Conservation (phyloP, 1,284 basidiomycete species). For the Sphaerobolus stellatus region DNA sequence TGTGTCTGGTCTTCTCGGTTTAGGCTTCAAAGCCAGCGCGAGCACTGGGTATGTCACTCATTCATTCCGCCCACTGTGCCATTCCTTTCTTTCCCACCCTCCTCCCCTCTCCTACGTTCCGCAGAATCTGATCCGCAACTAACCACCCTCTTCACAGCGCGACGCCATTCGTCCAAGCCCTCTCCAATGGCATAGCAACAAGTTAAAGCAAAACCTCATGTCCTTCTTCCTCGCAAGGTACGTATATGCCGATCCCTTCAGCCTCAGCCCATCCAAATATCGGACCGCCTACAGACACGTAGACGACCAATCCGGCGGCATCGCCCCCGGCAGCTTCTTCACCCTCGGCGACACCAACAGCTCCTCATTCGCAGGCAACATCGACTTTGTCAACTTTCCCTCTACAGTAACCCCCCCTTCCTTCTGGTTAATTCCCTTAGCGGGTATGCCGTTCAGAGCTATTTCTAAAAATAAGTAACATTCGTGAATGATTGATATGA, state of each 20-base stretch:
- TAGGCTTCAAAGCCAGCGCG: conserved; percentile 43
- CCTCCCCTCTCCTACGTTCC: too few species aligned
- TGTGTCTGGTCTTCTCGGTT: conserved; percentile 46
- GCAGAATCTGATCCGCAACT: not conserved
- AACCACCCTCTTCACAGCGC: conserved; percentile 29
- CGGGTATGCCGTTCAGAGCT: conserved; percentile 36
- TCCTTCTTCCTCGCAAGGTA: conserved; percentile 78
- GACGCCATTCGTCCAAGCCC: conserved; percentile 53
- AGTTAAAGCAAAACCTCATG: conserved; percentile 71
- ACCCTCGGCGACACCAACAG: conserved; percentile 72
- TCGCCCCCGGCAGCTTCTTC: conserved; percentile 79
- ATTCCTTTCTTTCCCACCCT: not conserved
- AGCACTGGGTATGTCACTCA: conserved; percentile 1
- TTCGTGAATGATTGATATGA: not conserved
- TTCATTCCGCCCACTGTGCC: too few species aligned
- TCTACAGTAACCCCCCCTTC: conserved; percentile 42
- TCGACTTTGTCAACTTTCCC: conserved; percentile 70
- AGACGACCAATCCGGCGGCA: conserved; percentile 49
- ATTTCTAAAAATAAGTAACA: not conserved
- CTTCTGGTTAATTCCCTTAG: conserved; percentile 66
- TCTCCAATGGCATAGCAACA: conserved; percentile 58
- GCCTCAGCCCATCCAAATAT: not conserved
- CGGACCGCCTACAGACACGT: conserved; percentile 43
- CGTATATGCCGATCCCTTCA: conserved; percentile 13
- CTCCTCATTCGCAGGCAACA: conserved; percentile 71